These are phyloP conservation scores for Inonotus hispidus DNA, from an alignment of 1,284 basidiomycete species.

Conservation along the genomic window DNA sequence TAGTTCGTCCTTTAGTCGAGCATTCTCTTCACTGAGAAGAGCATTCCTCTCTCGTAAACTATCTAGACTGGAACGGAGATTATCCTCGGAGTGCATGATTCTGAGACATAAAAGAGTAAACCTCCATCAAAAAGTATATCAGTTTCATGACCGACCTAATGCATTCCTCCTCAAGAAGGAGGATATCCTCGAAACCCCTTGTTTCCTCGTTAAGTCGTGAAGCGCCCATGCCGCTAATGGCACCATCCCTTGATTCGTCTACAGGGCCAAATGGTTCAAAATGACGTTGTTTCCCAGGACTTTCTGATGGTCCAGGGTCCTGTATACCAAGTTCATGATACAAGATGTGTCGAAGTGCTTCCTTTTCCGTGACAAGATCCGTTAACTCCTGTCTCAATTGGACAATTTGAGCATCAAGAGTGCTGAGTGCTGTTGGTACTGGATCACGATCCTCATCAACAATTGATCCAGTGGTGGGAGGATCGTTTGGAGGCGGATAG, in stretches of 20 bases:
- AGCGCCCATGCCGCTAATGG: no score
- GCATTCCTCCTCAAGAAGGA: constrained; percentile 17
- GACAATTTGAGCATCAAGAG: constrained; percentile 7
- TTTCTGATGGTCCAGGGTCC: neutral
- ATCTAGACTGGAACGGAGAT: neutral
- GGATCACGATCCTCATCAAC: neutral
- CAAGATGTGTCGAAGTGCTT: constrained; percentile 5
- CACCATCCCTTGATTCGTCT: neutral
- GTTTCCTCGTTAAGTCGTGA: neutral
- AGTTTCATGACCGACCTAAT: constrained; percentile 8
- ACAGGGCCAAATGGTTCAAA: neutral
- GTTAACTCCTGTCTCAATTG: constrained; percentile 4
- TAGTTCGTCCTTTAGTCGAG: neutral
- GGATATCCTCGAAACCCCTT: constrained; percentile 3
- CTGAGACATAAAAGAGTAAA: neutral
- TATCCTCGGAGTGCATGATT: constrained; percentile 7
- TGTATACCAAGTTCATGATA: neutral
- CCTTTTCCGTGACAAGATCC: constrained; percentile 8
- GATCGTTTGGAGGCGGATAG: neutral
- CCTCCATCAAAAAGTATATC: neutral
- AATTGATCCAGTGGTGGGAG: neutral
- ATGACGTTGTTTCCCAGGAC: neutral
- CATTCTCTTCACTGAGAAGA: constrained; percentile 3
- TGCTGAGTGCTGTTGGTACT: neutral
- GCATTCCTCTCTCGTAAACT: neutral